Base-by-base conservation (phyloP, 441 rosid genomes). In the Geranium incanum region DNA sequence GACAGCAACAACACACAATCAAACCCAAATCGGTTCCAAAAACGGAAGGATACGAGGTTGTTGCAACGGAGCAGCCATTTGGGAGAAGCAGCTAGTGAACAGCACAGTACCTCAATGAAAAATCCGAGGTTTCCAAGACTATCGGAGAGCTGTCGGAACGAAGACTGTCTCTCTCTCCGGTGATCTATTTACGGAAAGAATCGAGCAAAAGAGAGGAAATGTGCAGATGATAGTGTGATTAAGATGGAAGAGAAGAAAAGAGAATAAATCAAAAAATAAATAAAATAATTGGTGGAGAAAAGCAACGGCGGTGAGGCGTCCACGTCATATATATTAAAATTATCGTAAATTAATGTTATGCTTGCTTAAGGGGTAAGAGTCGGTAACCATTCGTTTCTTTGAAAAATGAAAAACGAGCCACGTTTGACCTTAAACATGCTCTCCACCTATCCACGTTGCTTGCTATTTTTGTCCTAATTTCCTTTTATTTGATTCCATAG, bases 301-400 rank as follows among this genome's bases (percentile, higher is more conserved):
- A 7, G 39, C 15, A 63, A 57, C 50, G 66, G 63, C 2, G 60
- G 12, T 33, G 16, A 9, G 60, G 48, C 19, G 16, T 16, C 18
- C 11, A n/a, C 16, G 8, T 21, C 66, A 13, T 8, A 0, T 0
- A 13, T 55, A 52, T n/a, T 5, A 28, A 28, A 28, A 28, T 28
- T 28, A 28, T 28, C 33, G 33, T 28, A 28, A 28, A 28, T 1
- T 28, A 28, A 28, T 28, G 33, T 28, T 28, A 28, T 28, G 3
- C 4, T 72, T 57, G 43, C 71, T 67, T 72, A 2, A 66, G 59
- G 67, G 75, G 66, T 16, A 73, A 73, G 75, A 0, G 43, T 39
- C 33, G 59, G 28, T 15, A 71, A 8, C 68, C 68, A 59, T 19
- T n/a, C 50, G n/a, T 12, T 7, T 0, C 1, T 43, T 43, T 43